Conservation (phyloP, 768 basidiomycete genomes). For the Ramaria sp. region DNA sequence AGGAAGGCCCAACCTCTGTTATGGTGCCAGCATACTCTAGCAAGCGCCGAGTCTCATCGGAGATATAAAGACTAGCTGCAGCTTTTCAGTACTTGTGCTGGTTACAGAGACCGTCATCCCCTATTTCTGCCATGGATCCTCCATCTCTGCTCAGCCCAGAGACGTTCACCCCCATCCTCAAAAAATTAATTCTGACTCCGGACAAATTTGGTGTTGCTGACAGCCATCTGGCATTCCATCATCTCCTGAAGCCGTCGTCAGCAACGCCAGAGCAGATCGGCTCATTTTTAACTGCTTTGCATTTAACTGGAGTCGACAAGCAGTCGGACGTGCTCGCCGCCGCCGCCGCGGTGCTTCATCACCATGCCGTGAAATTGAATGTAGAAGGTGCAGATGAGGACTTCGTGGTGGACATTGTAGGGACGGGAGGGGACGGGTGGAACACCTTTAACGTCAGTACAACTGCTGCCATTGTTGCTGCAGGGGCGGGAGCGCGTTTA, state of each 20-base stretch:
- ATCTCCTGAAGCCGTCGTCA: constrained; percentile 51
- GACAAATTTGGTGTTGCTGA: constrained; percentile 39
- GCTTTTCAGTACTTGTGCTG: not conserved
- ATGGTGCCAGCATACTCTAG: not conserved
- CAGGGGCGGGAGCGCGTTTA: constrained; percentile 87
- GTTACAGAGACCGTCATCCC: not conserved
- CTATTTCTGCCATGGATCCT: not conserved
- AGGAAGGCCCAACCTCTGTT: not conserved
- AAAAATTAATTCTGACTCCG: constrained; percentile 29
- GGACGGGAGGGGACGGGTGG: constrained; percentile 91
- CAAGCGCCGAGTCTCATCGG: not conserved
- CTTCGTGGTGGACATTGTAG: constrained; percentile 65
- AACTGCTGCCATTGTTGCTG: constrained; percentile 85
- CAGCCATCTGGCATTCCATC: constrained; percentile 59
- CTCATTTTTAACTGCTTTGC: constrained; percentile 80
- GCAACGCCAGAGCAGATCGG: constrained; percentile 71
- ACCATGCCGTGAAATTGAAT: constrained; percentile 52
- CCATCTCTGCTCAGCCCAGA: constrained; percentile 43
- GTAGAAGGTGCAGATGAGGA: constrained; percentile 42
- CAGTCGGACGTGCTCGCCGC: constrained; percentile 68
- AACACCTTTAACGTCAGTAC: constrained; percentile 97
- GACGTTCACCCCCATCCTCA: constrained; percentile 53
- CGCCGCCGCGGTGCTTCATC: constrained; percentile 63
- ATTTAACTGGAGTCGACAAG: constrained; percentile 67
- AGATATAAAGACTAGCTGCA: not conserved